A percentile compares a stretch with the other conserved stretches of the same genome.
These are phyloP conservation scores for Boletus insuetus DNA, from an alignment of 768 basidiomycete species.

Conservation along the genomic window DNA sequence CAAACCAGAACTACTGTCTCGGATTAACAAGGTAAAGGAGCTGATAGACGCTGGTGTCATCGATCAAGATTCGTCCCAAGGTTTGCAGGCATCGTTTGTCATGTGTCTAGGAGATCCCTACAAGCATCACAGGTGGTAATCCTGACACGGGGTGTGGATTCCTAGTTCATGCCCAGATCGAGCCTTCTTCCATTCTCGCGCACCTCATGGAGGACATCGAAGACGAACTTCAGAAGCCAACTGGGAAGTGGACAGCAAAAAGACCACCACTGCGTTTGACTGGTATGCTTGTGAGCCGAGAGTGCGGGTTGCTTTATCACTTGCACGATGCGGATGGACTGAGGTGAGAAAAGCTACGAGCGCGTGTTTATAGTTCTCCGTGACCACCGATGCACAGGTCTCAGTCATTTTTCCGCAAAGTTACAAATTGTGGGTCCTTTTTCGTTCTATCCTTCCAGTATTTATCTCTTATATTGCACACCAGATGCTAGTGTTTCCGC, in stretches of 20 bases:
- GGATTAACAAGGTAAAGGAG: conserved; percentile 57
- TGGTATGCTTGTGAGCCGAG: conserved; percentile 70
- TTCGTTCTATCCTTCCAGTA: not conserved
- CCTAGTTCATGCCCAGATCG: conserved; percentile 61
- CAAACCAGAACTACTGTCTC: conserved; percentile 55
- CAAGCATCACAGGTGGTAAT: conserved; percentile 39
- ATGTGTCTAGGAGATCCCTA: not conserved
- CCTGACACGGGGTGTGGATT: conserved; percentile 60
- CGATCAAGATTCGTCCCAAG: conserved; percentile 47
- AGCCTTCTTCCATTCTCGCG: conserved; percentile 50
- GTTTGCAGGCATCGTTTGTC: conserved; percentile 16
- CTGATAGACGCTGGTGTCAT: conserved; percentile 64
- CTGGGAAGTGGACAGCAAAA: conserved; percentile 59
- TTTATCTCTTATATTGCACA: conserved; percentile 3
- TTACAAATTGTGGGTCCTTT: conserved; percentile 53
- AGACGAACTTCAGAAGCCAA: conserved; percentile 69
- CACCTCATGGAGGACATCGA: conserved; percentile 67
- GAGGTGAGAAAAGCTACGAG: conserved; percentile 42
- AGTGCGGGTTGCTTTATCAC: conserved; percentile 76
- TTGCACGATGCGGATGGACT: conserved; percentile 66
- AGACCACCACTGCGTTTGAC: conserved; percentile 57
- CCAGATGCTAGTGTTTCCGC: conserved; percentile 73
- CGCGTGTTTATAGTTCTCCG: not conserved
- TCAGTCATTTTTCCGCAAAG: conserved; percentile 68
- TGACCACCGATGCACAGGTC: conserved; percentile 35